Percentiles rank a stretch among this genome's conserved stretches.
These are phyloP conservation scores for Ogataea degrootiae DNA, from an alignment of 805 yeast genomes.

Conservation along the genomic window DNA sequence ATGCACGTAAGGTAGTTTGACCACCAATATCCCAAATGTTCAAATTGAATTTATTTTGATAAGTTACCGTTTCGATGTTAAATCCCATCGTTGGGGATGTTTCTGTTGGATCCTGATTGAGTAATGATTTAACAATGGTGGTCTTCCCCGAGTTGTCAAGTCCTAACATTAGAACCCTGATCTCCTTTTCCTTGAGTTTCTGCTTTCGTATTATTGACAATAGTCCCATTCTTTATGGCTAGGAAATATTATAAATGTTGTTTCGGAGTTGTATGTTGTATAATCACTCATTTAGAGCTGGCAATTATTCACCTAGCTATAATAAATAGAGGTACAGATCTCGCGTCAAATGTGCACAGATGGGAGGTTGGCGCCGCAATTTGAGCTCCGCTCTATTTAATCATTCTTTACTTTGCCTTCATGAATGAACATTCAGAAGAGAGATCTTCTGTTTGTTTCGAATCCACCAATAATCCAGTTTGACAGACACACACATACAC, in stretches of 20 bases:
- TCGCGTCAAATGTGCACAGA: no score
- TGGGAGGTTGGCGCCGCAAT: no score
- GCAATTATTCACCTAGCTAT: neutral
- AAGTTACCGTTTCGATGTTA: slow-evolving; percentile 58
- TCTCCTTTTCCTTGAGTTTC: slow-evolving; percentile 71
- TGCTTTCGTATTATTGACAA: slow-evolving; percentile 77
- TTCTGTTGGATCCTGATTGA: slow-evolving; percentile 44
- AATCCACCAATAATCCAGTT: no score
- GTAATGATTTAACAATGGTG: slow-evolving; percentile 61
- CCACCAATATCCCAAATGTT: slow-evolving; percentile 89
- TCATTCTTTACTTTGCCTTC: no score
- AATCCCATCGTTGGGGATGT: slow-evolving; percentile 91
- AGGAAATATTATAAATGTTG: neutral
- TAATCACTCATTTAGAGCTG: neutral
- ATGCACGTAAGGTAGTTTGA: slow-evolving; percentile 72
- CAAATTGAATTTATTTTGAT: slow-evolving; percentile 37
- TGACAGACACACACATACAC: no score
- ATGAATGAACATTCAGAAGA: no score
- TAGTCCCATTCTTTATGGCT: slow-evolving; percentile 58
- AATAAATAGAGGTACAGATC: no score
- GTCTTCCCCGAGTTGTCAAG: slow-evolving; percentile 92
- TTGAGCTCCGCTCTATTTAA: no score
- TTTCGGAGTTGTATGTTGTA: neutral
- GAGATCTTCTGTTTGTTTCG: no score
- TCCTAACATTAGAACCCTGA: slow-evolving; percentile 73